These are phyloP conservation scores for Gossypium raimondii DNA, from an alignment of 345 rosid genomes.

Conservation along the genomic window DNA sequence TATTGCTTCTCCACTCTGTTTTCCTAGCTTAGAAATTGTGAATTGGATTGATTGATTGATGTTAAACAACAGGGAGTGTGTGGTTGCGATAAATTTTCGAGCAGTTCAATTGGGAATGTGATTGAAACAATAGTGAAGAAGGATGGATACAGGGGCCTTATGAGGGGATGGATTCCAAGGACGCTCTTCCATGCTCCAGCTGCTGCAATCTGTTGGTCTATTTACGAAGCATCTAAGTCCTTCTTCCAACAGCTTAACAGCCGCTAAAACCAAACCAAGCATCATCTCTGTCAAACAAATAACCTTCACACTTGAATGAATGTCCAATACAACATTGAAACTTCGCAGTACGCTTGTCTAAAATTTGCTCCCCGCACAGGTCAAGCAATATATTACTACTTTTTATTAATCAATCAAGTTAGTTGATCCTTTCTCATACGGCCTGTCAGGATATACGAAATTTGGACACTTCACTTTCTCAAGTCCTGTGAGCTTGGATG, in stretches of 20 bases:
- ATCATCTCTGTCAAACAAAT: neutral
- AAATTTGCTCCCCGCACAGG: neutral
- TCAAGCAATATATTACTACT: neutral
- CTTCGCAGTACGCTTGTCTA: neutral
- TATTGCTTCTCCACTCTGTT: neutral
- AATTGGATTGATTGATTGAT: neutral
- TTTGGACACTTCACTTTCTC: neutral
- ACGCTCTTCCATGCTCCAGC: conserved; percentile 78
- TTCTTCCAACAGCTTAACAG: conserved; percentile 43
- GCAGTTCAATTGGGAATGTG: conserved; percentile 43
- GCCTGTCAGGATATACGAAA: neutral
- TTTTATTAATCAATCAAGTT: neutral
- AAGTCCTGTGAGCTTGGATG: neutral
- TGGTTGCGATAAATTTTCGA: conserved; percentile 43
- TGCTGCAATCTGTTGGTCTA: conserved; percentile 71
- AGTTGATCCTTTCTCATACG: neutral
- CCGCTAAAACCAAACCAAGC: neutral
- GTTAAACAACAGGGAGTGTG: conserved; percentile 31
- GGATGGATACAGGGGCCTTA: conserved; percentile 54
- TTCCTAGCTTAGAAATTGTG: neutral
- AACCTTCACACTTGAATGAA: neutral
- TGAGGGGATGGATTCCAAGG: conserved; percentile 72
- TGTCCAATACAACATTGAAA: neutral
- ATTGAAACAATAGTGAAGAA: conserved; percentile 36
- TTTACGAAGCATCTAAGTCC: conserved; percentile 60